These are phyloP conservation scores for Pilatotrama ljubarskyi DNA, from an alignment of 768 basidiomycete species.

Conservation along the genomic window DNA sequence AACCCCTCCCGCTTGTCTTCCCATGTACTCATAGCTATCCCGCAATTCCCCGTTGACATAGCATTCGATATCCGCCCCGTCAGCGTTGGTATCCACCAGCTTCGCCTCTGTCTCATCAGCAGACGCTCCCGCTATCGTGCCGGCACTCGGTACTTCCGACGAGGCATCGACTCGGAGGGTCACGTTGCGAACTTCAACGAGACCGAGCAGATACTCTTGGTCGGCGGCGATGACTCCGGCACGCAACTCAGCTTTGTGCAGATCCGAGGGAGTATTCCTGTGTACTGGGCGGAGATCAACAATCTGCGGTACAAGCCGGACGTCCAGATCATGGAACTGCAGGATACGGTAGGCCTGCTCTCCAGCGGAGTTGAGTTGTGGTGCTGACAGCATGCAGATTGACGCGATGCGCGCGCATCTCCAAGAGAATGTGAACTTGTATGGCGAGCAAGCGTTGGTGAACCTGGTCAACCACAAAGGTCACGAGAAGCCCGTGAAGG, in stretches of 20 bases:
- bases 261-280: conserved; percentile 88
- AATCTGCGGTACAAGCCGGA: conserved; percentile 96
- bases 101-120: conserved; percentile 87
- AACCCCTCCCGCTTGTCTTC: not conserved
- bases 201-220: conserved; percentile 89
- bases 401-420: conserved; percentile 75
- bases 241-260: conserved; percentile 86
- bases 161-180: conserved; percentile 87
- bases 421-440: conserved; percentile 65
- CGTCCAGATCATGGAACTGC: conserved; percentile 91
- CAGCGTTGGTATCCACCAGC: conserved; percentile 71
- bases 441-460: conserved; percentile 79
- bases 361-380: not conserved
- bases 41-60: conserved; percentile 32
- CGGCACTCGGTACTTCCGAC: conserved; percentile 95
- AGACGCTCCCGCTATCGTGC: conserved; percentile 93
- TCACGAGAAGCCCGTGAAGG: conserved; percentile 90
- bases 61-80: conserved; percentile 84
- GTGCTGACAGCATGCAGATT: conserved; percentile 44
- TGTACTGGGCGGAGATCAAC: conserved; percentile 97
- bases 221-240: conserved; percentile 55
- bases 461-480: conserved; percentile 95
- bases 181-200: conserved; percentile 98
- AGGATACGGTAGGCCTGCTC: conserved; percentile 65
- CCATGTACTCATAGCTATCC: not conserved